These are phyloP conservation scores for Butyriboletus appendiculatus DNA, from an alignment of 1,284 basidiomycete species.

Conservation along the genomic window DNA sequence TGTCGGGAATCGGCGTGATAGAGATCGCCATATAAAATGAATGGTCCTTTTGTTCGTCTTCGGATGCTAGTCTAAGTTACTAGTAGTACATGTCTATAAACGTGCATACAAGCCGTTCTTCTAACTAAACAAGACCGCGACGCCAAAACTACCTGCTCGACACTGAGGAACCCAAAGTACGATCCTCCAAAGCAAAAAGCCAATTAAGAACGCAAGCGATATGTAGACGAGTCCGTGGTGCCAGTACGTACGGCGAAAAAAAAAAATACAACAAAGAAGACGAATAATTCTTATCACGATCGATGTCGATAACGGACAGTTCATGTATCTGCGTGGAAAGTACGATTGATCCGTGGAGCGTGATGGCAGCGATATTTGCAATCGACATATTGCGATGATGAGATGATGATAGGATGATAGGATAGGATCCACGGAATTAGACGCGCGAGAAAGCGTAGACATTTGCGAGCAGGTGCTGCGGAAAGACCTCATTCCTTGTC, in stretches of 20 bases:
- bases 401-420: background rate
- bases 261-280: background rate
- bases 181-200: too few relatives aligned
- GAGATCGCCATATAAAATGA: too few relatives aligned
- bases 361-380: background rate
- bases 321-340: background rate
- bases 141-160: background rate
- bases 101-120: background rate
- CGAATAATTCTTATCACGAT: background rate
- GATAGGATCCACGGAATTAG: background rate
- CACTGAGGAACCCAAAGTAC: too few relatives aligned
- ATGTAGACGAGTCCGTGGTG: too few relatives aligned
- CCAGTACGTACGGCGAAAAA: too few relatives aligned
- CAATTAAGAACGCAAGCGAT: too few relatives aligned
- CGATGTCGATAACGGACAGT: background rate
- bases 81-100: background rate
- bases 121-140: background rate
- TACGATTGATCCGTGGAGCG: background rate
- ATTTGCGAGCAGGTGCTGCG: too few relatives aligned
- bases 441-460: background rate
- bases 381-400: background rate
- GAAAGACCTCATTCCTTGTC: constrained; percentile 3
- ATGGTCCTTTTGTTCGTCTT: background rate
- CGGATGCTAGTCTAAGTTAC: background rate
- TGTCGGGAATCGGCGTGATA: too few relatives aligned